phyloP scores from a whole-genome alignment of 345 rosid genomes.

The Rhodamnia argentea region DNA sequence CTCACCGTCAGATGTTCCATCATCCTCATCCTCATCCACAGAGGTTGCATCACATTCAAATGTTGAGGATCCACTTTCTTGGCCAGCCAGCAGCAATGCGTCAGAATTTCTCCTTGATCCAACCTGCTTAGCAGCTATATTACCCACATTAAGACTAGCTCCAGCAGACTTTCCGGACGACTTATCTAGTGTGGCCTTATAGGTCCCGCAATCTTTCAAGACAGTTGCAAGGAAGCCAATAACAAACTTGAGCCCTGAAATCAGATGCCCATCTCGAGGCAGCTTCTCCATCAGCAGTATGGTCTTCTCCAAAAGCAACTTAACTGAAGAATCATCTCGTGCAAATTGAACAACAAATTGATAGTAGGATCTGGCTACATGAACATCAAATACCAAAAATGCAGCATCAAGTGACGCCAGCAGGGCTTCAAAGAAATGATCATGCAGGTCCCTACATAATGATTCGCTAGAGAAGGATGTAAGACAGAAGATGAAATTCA shows the following conservation, averaged over 20 bases:
- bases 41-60: slow-evolving; percentile 96
- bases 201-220: slow-evolving; percentile 50
- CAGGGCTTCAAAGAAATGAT: slow-evolving; percentile 81
- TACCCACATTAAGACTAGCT: slow-evolving; percentile 29
- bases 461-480: slow-evolving; percentile 38
- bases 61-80: slow-evolving; percentile 59
- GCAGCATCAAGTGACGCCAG: slow-evolving; percentile 68
- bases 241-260: slow-evolving; percentile 76
- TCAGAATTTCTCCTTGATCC: slow-evolving; percentile 70
- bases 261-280: slow-evolving; percentile 50
- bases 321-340: slow-evolving; percentile 51
- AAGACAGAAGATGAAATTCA: slow-evolving; percentile 60
- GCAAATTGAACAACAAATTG: slow-evolving; percentile 72
- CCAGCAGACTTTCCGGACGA: slow-evolving; percentile 38
- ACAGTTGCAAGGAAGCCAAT: slow-evolving; percentile 73
- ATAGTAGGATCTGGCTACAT: slow-evolving; percentile 64
- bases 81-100: slow-evolving; percentile 50
- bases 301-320: slow-evolving; percentile 58
- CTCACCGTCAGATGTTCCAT: slow-evolving; percentile 99
- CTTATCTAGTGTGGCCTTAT: slow-evolving; percentile 33
- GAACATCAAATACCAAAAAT: slow-evolving; percentile 71
- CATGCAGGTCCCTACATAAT: slow-evolving; percentile 35
- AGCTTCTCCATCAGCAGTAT: slow-evolving; percentile 68
- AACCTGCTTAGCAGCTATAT: slow-evolving; percentile 40
- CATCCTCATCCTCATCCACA: slow-evolving; percentile 97